Percentiles rank a stretch among this genome's conserved stretches.
These are phyloP conservation scores for Metarhizium brunneum DNA, from an alignment of 2,329 filamentous ascomycete species.

Conservation along the genomic window DNA sequence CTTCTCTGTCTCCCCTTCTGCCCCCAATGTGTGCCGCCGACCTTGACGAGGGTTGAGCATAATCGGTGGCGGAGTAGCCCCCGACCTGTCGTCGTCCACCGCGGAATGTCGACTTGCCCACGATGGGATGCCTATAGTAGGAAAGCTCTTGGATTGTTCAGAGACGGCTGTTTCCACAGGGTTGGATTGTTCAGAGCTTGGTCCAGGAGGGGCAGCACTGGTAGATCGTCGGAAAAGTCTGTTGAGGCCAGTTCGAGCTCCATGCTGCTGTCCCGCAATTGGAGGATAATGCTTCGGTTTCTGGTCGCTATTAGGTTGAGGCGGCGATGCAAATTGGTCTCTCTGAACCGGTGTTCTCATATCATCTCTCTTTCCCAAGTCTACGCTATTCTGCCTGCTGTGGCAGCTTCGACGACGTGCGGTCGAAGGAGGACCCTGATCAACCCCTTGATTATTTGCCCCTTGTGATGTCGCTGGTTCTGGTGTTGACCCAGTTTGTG, in stretches of 20 bases:
- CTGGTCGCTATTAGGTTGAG: conserved; percentile 16
- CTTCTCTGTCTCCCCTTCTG: conserved; percentile 10
- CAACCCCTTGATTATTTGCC: conserved; percentile 8
- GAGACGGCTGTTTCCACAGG: conserved; percentile 2
- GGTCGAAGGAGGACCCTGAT: conserved; percentile 10
- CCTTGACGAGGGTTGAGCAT: conserved; percentile 32
- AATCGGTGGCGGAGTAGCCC: conserved; percentile 49
- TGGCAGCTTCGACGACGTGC: conserved; percentile 11
- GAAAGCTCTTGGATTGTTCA: conserved; percentile 13
- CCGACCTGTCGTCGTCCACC: conserved; percentile 32
- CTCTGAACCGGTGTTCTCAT: conserved; percentile 16
- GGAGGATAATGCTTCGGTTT: conserved; percentile 41
- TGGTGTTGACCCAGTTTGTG: conserved; percentile 29
- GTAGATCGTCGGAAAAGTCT: conserved; percentile 42
- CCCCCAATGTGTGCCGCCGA: conserved; percentile 17
- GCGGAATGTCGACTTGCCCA: conserved; percentile 26
- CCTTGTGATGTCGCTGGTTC: conserved; percentile 9
- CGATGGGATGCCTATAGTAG: conserved; percentile 28
- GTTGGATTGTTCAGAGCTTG: background rate
- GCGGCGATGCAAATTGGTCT: conserved; percentile 11
- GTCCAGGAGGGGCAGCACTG: conserved; percentile 19
- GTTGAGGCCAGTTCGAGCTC: conserved; percentile 36
- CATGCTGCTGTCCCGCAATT: conserved; percentile 33
- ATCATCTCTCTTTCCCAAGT: conserved; percentile 16
- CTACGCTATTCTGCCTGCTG: conserved; percentile 21